Base-by-base conservation (phyloP, 1,139 yeast species). In the Yamadazyma dushanensis region DNA sequence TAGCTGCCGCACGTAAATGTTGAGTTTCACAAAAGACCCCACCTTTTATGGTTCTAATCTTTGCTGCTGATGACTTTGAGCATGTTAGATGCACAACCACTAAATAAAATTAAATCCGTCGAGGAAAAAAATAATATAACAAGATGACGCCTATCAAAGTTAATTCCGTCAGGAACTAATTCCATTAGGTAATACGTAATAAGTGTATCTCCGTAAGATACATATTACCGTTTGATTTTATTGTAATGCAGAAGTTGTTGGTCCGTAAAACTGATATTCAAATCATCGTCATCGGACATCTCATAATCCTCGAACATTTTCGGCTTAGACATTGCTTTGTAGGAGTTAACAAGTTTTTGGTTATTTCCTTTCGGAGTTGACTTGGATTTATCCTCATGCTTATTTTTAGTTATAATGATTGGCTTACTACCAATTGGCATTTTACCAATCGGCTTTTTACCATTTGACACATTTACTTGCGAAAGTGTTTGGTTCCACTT, bases 401-500 rank as follows among this genome's bases (percentile, higher is more conserved):
- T 16, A 13, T 17, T 17, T 11, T 27, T 16, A 9, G 22, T 10
- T 5, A 3, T 17, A 8, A 6, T 11, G 3, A 15, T 14, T 14
- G 27, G 27, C 18, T 25, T n/a, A 5, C 5, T 22, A 3, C 16
- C 10, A 8, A 4, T 9, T 13, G 16, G 6, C n/a, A n/a, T n/a
- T n/a, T 6, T 17, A 8, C 6, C 18, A 4, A 15, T 14, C 8
- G 27, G 27, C 18, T 25, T n/a, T 5, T 9, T 22, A 3, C 16
- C 10, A 8, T 8, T 9, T 13, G 16, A 8, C n/a, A n/a, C n/a
- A 14, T 32, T 32, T 5, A 16, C 10, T 14, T 32, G 13, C 4
- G 15, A 15, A 3, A 32, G 16, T 15, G 39, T 47, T 8, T 41
- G 22, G 10, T 41, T 39, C 51, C 51, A 47, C 31, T 35, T 43